Conservation (phyloP, 139 green algal species). For the Picochlorum sp. region DNA sequence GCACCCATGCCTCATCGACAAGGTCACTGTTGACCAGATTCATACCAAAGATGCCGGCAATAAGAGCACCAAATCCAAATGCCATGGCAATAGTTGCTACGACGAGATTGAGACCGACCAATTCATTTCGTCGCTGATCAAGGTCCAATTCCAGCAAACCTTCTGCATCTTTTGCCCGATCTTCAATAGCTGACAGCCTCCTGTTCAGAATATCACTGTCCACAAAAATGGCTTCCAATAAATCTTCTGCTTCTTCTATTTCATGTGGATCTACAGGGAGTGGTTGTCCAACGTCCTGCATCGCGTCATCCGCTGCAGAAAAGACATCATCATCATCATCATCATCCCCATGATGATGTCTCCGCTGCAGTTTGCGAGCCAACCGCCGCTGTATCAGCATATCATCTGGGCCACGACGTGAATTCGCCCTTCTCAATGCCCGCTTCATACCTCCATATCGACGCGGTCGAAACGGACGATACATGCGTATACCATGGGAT, state of each 20-base stretch:
- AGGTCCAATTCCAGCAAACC: constrained; percentile 35
- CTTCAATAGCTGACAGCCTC: constrained; percentile 21
- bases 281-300: not conserved
- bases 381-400: not conserved
- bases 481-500: too few species aligned
- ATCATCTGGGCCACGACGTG: not conserved
- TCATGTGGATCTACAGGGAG: constrained; percentile 1
- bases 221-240: constrained; percentile 12
- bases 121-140: constrained; percentile 37
- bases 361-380: not conserved
- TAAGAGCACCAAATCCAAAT: constrained; percentile 10
- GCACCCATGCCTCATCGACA: constrained; percentile 12
- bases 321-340: not conserved
- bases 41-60: constrained; percentile 31
- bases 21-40: constrained; percentile 21
- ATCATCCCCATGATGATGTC: not conserved
- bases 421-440: too few species aligned
- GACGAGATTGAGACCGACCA: constrained; percentile 39
- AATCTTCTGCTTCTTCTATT: constrained; percentile 16
- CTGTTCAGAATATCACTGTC: constrained; percentile 13
- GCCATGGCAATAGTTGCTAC: constrained; percentile 25
- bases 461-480: too few species aligned
- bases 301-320: not conserved
- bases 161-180: constrained; percentile 26
- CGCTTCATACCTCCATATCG: too few species aligned